Evolutionary conservation across 2,329 filamentous ascomycete species (phyloP), one percentile per base, ranked within the genome.

Genomic region (Pseudopithomyces maydicus): DNA sequence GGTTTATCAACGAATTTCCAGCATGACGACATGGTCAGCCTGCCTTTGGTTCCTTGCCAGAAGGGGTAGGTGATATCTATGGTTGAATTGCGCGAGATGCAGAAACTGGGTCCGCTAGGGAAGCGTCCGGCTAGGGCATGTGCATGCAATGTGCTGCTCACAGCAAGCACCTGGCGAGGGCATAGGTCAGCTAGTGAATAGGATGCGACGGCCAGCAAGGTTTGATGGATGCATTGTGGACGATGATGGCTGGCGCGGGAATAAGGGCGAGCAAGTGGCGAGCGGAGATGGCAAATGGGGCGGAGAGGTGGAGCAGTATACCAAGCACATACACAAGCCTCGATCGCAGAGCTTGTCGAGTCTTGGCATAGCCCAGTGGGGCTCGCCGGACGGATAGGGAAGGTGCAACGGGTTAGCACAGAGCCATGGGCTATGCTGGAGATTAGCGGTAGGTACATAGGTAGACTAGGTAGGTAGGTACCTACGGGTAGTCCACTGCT

Each of bases 41-140:
- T 33, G 49, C 19, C n/a, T n/a, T n/a, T n/a, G 62, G 61, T 56
- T 61, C 51, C 54, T 64, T 64, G 55, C 63, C 54, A 50, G 56
- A 48, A 62, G 57, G 32, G 57, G 61, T 53, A 64, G 61, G 61
- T 57, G 57, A 54, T 47, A n/a, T n/a, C n/a, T n/a, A 43, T 54
- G 52, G 50, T 47, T 54, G 53, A 61, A 54, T 26, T 23, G 33
- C 23, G 41, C 33, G 19, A 22, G 47, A 22, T 36, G 44, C 20
- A n/a, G 19, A 14, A 15, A 48, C 15, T 17, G 26, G 17, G 45
- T 15, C 33, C 35, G 43, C 54, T 56, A 42, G 39, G 23, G 15
- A 48, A 44, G 35, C 38, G 32, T 32, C 42, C 46, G 32, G 49
- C 10, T 22, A 44, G 19, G 19, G 39, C 14, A 19, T 26, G 12